Percentiles rank a stretch among this genome's conserved stretches.
Conservation (phyloP, 2,329 filamentous ascomycete species). For the Apiospora kogelbergensis region DNA sequence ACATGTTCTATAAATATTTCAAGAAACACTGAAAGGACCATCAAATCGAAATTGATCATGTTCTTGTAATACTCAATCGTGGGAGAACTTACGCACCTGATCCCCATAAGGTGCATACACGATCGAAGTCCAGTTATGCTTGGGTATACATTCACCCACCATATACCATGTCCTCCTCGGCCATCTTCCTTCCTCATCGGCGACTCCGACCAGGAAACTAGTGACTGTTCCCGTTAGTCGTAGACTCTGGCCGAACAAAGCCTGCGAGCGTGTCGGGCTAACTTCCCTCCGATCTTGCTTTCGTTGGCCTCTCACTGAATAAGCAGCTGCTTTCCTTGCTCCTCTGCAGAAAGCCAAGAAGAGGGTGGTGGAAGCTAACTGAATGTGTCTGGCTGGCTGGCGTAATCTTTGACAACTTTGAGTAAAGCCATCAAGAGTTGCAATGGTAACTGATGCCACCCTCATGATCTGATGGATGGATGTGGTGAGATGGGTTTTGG, state of each 20-base stretch:
- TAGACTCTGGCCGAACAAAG: not conserved
- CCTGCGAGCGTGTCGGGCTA: not conserved
- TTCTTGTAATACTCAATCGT: not conserved
- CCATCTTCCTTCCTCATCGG: not conserved
- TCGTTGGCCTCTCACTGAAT: not conserved
- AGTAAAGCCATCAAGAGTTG: not conserved
- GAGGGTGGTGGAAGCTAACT: not conserved
- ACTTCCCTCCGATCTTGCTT: not conserved
- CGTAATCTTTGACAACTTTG: not conserved
- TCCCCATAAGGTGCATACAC: not conserved
- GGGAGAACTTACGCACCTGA: too few relatives aligned
- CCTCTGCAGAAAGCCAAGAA: not conserved
- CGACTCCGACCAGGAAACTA: not conserved
- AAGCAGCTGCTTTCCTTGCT: not conserved
- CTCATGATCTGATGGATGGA: not conserved
- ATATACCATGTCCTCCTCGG: not conserved
- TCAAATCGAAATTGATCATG: not conserved
- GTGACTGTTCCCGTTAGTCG: not conserved
- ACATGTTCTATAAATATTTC: too few relatives aligned
- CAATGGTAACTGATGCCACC: not conserved
- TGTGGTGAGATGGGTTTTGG: not conserved
- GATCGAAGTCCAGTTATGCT: not conserved
- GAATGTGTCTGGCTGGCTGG: not conserved
- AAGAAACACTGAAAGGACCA: not conserved
- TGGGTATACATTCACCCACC: not conserved